Percentiles rank a stretch among this genome's conserved stretches.
These are phyloP conservation scores for Cyclotella baltica DNA, from an alignment of 108 stramenopile genomes.

Conservation along the genomic window DNA sequence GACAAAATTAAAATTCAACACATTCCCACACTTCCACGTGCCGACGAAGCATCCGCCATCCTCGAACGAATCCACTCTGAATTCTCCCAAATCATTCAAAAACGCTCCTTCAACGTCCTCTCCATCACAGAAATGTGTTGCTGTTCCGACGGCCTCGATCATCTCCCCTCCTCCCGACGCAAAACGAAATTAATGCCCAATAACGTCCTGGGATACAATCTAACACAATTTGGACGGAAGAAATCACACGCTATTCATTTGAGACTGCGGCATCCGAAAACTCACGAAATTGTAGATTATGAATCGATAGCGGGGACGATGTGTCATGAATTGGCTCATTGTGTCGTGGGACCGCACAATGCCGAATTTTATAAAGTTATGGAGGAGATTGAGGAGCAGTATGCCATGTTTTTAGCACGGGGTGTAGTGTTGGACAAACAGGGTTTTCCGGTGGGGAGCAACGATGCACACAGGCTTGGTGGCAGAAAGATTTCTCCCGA, in stretches of 20 bases:
- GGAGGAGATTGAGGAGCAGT: constrained; percentile 85
- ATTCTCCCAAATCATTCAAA: constrained; percentile 68
- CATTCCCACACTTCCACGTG: constrained; percentile 61
- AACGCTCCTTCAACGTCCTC: constrained; percentile 65
- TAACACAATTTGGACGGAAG: constrained; percentile 34
- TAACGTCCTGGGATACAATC: constrained; percentile 86
- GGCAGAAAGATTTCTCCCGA: constrained; percentile 8
- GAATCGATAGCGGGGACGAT: constrained; percentile 83
- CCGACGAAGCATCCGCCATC: constrained; percentile 45
- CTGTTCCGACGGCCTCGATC: constrained; percentile 78
- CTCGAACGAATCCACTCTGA: constrained; percentile 69
- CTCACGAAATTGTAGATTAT: constrained; percentile 55
- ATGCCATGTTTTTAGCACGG: constrained; percentile 50
- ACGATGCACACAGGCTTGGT: constrained; percentile 2
- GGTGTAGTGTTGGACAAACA: constrained; percentile 50
- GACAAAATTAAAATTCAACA: constrained; percentile 36
- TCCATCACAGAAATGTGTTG: constrained; percentile 87
- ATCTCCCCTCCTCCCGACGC: constrained; percentile 6
- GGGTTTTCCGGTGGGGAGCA: constrained; percentile 18
- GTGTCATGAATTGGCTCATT: constrained; percentile 87
- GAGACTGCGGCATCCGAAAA: constrained; percentile 66
- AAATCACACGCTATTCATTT: constrained; percentile 74
- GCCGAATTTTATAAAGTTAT: constrained; percentile 77
- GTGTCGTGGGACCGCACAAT: constrained; percentile 64
- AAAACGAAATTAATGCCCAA: constrained; percentile 47